Base-by-base conservation (phyloP, 2,329 filamentous ascomycete species). In the Beauveria scarabaeidicola region DNA sequence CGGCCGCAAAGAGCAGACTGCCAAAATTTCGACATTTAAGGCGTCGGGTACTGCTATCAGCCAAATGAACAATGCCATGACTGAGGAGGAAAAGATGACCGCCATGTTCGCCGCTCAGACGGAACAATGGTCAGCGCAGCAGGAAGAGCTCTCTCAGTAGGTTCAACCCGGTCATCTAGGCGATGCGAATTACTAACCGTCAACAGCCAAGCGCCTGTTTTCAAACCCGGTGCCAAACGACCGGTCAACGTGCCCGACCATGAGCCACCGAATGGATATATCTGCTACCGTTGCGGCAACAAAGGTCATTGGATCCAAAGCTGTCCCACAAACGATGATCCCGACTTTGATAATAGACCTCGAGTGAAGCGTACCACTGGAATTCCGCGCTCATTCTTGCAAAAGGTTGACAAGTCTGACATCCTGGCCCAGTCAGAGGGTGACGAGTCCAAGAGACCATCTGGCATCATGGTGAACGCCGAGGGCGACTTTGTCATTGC, bases 261-360 rank as follows among this genome's bases (percentile, higher is more conserved):
- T 69, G 91, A 94, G 50, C 92, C 94, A 2, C 94, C 94, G 1
- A 88, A 89, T 57, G 92, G 92, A 57, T 99, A 99, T 73, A 88
- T 97, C 63, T 99, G 94, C 76, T 96, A 97, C 72, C 88, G 94
- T 53, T 99, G 94, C 74, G 89, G 91, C 63, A 89, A 97, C 73
- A 97, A 97, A 76, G 94, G 92, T n/a, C 94, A 99, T 73, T 99
- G 93, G 93, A 99, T 99, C 63, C 93, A 97, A 75, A 84, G 90
- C 56, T 99, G 94, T 69, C 94, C 94, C 7, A 99, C 93, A n/a
- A 99, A 99, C 72, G 91, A 96, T 72, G 92, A 99, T 66, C 93
- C 94, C 3, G 92, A 91, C 62, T 97, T 92, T 73, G 94, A 99
- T 75, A 92, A 92, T 66, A 88, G 91, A 58, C 91, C 92, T 53